These are phyloP conservation scores for Trapa bicornis DNA, from an alignment of 345 rosid genomes.

Conservation along the genomic window DNA sequence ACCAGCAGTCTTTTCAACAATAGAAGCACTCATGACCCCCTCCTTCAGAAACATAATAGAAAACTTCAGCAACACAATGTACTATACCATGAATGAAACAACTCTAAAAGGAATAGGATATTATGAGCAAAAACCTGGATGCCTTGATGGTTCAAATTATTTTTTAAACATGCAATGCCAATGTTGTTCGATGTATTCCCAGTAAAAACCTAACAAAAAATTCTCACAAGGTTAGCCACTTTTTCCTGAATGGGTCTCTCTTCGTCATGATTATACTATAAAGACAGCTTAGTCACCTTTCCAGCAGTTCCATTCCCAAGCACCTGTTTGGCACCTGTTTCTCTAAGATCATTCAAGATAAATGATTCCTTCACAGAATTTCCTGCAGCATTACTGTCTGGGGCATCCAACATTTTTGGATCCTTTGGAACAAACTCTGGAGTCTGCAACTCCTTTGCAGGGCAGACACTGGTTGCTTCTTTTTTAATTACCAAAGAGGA, in stretches of 20 bases:
- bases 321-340: neutral
- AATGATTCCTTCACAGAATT: neutral
- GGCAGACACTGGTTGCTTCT: conserved; percentile 9
- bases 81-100: neutral
- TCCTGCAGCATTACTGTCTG: neutral
- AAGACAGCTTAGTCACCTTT: neutral
- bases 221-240: neutral
- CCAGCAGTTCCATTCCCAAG: neutral
- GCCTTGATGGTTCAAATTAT: neutral
- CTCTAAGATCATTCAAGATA: neutral
- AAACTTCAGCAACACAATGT: neutral
- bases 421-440: neutral
- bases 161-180: neutral
- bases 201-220: neutral
- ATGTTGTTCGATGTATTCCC: neutral
- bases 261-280: neutral
- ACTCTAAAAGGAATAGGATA: neutral
- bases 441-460: neutral
- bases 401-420: neutral
- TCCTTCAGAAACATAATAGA: conserved; percentile 2
- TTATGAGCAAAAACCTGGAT: neutral
- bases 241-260: neutral
- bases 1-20: conserved; percentile 16
- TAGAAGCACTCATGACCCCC: conserved; percentile 10
- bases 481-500: conserved; percentile 15